A percentile compares a stretch with the other conserved stretches of the same genome.
phyloP scores from a whole-genome alignment of 805 yeast species.

The Maudiozyma bulderi region DNA sequence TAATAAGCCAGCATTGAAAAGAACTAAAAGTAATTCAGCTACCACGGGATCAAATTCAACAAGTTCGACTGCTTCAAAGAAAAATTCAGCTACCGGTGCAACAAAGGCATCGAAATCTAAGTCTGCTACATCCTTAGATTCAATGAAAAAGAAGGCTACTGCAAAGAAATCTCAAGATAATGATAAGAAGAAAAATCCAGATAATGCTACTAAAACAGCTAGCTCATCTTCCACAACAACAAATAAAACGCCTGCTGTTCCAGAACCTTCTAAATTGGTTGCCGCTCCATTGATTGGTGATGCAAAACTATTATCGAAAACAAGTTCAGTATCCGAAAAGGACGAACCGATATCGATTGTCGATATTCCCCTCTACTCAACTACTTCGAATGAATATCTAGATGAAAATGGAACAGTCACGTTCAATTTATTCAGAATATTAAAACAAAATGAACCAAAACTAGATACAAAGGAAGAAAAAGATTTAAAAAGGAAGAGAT shows the following conservation, averaged over 20 bases:
- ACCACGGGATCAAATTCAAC: not conserved
- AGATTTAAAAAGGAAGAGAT: constrained; percentile 1
- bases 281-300: constrained; percentile 18
- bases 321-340: constrained; percentile 9
- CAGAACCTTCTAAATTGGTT: constrained; percentile 16
- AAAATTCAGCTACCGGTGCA: not conserved
- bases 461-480: not conserved
- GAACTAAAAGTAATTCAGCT: constrained; percentile 3
- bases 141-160: constrained; percentile 1
- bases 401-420: constrained; percentile 30
- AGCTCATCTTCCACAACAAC: not conserved
- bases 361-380: constrained; percentile 24
- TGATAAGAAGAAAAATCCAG: constrained; percentile 5
- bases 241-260: not conserved
- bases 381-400: constrained; percentile 21
- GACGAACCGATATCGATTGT: constrained; percentile 19
- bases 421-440: constrained; percentile 20
- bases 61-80: not conserved
- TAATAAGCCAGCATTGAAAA: constrained; percentile 1
- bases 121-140: constrained; percentile 2
- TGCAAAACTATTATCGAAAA: constrained; percentile 15
- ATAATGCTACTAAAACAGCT: not conserved
- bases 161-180: not conserved
- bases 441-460: constrained; percentile 1
- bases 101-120: constrained; percentile 5